Conservation (phyloP, 2,329 filamentous ascomycete species). For the Dactylonectria estremocensis region DNA sequence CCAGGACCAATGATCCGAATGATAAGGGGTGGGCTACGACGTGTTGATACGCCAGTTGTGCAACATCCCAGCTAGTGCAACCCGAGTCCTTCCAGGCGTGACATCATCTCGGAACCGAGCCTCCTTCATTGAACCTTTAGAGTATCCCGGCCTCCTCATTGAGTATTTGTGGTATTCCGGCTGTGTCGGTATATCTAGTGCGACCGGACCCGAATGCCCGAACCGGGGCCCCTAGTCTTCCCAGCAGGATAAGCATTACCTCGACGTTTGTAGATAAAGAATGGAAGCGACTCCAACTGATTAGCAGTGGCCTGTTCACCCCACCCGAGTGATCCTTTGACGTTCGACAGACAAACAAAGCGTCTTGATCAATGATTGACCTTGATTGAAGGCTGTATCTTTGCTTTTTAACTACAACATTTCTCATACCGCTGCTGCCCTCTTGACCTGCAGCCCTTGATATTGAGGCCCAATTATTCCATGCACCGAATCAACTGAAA, state of each 20-base stretch:
- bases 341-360: not conserved
- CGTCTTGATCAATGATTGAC: not conserved
- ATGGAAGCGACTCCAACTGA: constrained; percentile 10
- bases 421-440: not conserved
- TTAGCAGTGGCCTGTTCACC: constrained; percentile 16
- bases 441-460: not conserved
- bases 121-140: not conserved
- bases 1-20: not conserved
- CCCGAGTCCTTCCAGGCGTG: not conserved
- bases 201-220: constrained; percentile 12
- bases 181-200: not conserved
- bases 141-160: no score
- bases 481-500: constrained; percentile 3
- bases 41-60: not conserved
- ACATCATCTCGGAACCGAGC: not conserved
- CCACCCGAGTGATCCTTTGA: not conserved
- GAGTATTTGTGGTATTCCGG: not conserved
- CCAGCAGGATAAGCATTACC: constrained; percentile 24
- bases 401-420: constrained; percentile 2
- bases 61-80: not conserved
- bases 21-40: not conserved
- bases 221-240: constrained; percentile 13
- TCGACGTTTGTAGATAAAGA: constrained; percentile 18
- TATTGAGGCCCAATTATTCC: not conserved
- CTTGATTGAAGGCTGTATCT: constrained; percentile 12